Evolutionary conservation across 108 stramenopile genomes (phyloP).

Genomic region (Mediolabrus comicus): DNA sequence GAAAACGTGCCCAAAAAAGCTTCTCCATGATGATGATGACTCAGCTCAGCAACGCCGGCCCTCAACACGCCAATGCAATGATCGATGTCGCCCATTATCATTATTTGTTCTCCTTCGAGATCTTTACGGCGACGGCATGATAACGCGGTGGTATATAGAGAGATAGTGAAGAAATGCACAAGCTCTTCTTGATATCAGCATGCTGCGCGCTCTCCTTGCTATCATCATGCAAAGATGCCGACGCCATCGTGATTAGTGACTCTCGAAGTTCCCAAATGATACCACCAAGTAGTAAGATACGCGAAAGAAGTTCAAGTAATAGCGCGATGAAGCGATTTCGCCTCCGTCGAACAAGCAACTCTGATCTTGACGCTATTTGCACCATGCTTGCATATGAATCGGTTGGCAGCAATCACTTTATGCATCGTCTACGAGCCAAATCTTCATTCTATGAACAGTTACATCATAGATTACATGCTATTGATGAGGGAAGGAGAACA

Average conservation of each 20-base stretch:
- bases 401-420: background rate
- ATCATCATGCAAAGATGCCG: background rate
- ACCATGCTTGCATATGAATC: constrained; percentile 36
- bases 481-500: constrained; percentile 43
- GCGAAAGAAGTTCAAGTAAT: background rate
- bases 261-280: background rate
- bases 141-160: no score
- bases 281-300: background rate
- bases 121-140: no score
- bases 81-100: no score
- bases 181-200: background rate
- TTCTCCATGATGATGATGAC: no score
- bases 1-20: no score
- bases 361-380: constrained; percentile 31
- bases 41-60: no score
- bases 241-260: background rate
- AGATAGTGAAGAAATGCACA: no score
- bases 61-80: no score
- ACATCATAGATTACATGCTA: constrained; percentile 40
- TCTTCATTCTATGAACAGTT: constrained; percentile 29
- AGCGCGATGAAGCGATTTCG: constrained; percentile 10
- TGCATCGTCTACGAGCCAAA: constrained; percentile 23
- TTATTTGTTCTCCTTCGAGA: no score
- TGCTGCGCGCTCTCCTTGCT: no score
- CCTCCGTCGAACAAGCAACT: constrained; percentile 10